Base-by-base conservation (phyloP, 345 rosid genomes). In the Streptanthus diversifolius region DNA sequence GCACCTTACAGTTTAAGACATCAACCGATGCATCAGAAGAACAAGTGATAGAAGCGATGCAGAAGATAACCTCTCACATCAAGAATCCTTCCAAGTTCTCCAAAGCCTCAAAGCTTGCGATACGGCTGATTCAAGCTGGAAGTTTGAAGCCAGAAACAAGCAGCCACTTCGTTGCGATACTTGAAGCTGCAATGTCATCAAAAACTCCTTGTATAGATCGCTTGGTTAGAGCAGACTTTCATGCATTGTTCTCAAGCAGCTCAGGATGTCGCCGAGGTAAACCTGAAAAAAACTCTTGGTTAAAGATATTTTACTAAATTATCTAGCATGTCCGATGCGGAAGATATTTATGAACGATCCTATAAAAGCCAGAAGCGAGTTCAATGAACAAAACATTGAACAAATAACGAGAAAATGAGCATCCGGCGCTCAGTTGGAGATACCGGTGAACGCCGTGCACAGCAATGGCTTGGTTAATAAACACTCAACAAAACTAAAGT, bases 21-120 rank as follows among this genome's bases (percentile, higher is more conserved):
- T 87, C 93, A 29, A 88, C 90, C 0, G 96, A 95, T 85, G 93
- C 93, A 44, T 90, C 99, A 0, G 96, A 87, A 60, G 79, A 74
- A 11, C 97, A 95, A 84, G 80, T 91, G 19, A 77, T 88, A 2
- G 97, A 95, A 54, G 98, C 98, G 10, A 92, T 95, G 98, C 86
- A 86, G 82, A 95, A 88, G 84, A 92, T 95, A 65, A 87, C 96
- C 4, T 92, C 87, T 1, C 99, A 95, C 74, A 87, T 92, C 65
- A 85, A 79, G 85, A 95, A 84, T 62, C 92, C 86, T 24, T 4
- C 78, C 8, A 95, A 95, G 82, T 83, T 92, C 64, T 67, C 91
- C 14, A 95, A 90, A 87, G 99, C 99, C 32, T 87, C 97, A 1
- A 92, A 90, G 88, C 96, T 95, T 59, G 93, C 89, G 7, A 73